Evolutionary conservation across 306 rosid genomes (phyloP).

Genomic region (Arachis stenosperma): DNA sequence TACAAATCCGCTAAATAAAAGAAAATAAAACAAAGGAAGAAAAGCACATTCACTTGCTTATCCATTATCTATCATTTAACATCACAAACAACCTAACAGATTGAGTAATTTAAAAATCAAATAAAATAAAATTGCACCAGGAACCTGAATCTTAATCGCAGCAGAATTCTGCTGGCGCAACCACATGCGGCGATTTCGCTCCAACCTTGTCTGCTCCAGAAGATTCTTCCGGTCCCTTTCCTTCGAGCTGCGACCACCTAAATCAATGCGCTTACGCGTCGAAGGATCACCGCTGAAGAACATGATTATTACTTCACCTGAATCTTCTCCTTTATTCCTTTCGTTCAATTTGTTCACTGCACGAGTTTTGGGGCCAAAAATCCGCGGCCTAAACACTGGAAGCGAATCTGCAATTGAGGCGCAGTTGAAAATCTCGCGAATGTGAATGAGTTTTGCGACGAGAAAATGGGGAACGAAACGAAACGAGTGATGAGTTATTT

Average conservation of each 20-base stretch:
- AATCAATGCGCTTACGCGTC: conserved; percentile 82
- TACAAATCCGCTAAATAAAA: background rate
- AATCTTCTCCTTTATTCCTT: too few species aligned
- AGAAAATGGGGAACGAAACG: conserved; percentile 18
- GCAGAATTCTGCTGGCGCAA: conserved; percentile 66
- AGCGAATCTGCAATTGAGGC: too few species aligned
- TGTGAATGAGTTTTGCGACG: background rate
- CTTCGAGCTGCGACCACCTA: conserved; percentile 86
- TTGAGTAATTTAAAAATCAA: background rate
- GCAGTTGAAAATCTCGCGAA: too few species aligned
- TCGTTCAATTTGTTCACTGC: background rate
- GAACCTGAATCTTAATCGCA: conserved; percentile 72
- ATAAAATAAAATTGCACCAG: too few species aligned
- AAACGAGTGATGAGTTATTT: background rate
- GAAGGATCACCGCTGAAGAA: conserved; percentile 92
- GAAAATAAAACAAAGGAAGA: background rate
- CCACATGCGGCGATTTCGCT: conserved; percentile 64
- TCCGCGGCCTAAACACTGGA: conserved; percentile 39
- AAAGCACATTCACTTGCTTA: background rate
- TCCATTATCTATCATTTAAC: background rate
- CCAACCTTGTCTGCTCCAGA: conserved; percentile 77
- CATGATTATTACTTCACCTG: conserved; percentile 31
- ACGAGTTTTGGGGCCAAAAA: conserved; percentile 16
- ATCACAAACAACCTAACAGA: background rate
- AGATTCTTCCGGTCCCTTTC: conserved; percentile 84